phyloP scores from a whole-genome alignment of 2,329 filamentous ascomycete species.

The Plenodomus lindquistii region DNA sequence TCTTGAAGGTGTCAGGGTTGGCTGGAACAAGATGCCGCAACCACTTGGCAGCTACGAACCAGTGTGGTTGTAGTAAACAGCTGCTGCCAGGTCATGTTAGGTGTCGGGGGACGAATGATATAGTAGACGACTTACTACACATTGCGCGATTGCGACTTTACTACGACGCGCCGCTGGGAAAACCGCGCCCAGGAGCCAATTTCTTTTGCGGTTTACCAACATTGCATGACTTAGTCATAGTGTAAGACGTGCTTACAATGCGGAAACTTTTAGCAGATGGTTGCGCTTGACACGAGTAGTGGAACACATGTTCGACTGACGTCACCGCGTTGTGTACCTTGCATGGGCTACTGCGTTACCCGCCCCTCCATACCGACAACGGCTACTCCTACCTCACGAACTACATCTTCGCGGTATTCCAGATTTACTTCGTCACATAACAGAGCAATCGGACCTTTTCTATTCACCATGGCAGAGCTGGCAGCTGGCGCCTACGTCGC shows the following conservation, averaged over 20 bases:
- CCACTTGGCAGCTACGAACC: conserved; percentile 53
- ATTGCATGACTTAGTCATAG: no score
- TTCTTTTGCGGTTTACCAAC: no score
- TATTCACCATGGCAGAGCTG: conserved; percentile 44
- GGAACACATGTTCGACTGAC: not conserved
- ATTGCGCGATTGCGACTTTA: no score
- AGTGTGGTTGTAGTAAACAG: conserved; percentile 37
- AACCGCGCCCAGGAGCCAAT: no score
- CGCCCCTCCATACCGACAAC: conserved; percentile 3
- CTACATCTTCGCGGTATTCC: not conserved
- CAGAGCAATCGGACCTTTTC: not conserved
- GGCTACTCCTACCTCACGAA: not conserved
- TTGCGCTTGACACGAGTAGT: not conserved
- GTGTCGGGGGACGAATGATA: no score
- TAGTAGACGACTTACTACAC: no score
- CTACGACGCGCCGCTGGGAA: no score
- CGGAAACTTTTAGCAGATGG: not conserved
- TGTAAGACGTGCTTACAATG: not conserved
- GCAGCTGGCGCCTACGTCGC: conserved; percentile 44
- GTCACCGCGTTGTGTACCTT: conserved; percentile 1
- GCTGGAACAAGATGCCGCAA: conserved; percentile 59
- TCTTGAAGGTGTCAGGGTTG: conserved; percentile 51
- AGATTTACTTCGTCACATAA: no score
- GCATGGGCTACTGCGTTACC: not conserved
- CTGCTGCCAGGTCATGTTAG: no score